Percentiles rank a stretch among this genome's conserved stretches.
Evolutionary conservation across 768 basidiomycete species (phyloP).

Genomic region (Mycena vitilis): DNA sequence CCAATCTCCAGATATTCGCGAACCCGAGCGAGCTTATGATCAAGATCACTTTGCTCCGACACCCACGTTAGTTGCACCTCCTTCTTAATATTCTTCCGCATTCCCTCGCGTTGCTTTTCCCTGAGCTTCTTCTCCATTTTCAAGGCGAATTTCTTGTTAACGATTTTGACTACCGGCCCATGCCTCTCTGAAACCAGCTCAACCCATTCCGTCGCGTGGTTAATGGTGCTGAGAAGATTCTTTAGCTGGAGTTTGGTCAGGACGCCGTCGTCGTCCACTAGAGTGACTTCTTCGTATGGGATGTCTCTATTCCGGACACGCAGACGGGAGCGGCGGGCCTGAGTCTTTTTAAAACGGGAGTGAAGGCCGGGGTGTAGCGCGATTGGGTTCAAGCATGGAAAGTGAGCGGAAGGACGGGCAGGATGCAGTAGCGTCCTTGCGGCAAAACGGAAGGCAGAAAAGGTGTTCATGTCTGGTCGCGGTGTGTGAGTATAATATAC

Average conservation of each 20-base stretch:
- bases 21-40: slow-evolving; percentile 73
- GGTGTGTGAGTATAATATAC: background rate
- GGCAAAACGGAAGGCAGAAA: slow-evolving; percentile 35
- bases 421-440: slow-evolving; percentile 29
- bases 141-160: slow-evolving; percentile 58
- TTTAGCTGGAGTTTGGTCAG: slow-evolving; percentile 52
- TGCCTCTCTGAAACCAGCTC: slow-evolving; percentile 66
- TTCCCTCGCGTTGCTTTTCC: slow-evolving; percentile 48
- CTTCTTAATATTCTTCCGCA: slow-evolving; percentile 57
- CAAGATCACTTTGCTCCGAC: slow-evolving; percentile 66
- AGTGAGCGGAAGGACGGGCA: slow-evolving; percentile 1
- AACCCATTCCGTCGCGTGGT: slow-evolving; percentile 57
- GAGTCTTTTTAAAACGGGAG: slow-evolving; percentile 30
- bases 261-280: slow-evolving; percentile 60
- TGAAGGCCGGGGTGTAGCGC: slow-evolving; percentile 8
- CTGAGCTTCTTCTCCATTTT: slow-evolving; percentile 52
- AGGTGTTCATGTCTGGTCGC: slow-evolving; percentile 35
- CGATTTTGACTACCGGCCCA: slow-evolving; percentile 69
- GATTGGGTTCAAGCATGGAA: slow-evolving; percentile 9
- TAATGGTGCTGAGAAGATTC: slow-evolving; percentile 57
- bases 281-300: slow-evolving; percentile 52
- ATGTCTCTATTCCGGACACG: slow-evolving; percentile 55
- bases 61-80: slow-evolving; percentile 82
- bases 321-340: background rate
- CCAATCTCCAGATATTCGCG: slow-evolving; percentile 71